These are phyloP conservation scores for Colletotrichum paranaense DNA, from an alignment of 2,329 filamentous ascomycete species.

Conservation along the genomic window DNA sequence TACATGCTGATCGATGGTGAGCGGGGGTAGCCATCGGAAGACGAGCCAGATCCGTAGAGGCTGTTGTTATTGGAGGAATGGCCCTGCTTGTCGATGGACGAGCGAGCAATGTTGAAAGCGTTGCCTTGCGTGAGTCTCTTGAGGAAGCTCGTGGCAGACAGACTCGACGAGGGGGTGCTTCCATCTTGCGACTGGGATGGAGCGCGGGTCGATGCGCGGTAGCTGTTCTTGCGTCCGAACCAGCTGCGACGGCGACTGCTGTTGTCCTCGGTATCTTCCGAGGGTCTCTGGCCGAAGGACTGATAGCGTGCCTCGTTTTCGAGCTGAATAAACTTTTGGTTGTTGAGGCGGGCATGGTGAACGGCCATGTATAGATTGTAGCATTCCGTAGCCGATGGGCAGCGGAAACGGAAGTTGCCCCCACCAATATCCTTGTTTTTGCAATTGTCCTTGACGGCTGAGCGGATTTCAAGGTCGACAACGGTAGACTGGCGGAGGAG, in stretches of 20 bases:
- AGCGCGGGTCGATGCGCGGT: constrained; percentile 70
- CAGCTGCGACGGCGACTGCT: constrained; percentile 64
- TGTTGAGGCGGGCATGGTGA: constrained; percentile 90
- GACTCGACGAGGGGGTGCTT: constrained; percentile 66
- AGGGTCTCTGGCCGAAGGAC: constrained; percentile 72
- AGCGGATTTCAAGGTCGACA: constrained; percentile 93
- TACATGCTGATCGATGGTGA: constrained; percentile 69
- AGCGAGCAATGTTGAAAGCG: constrained; percentile 84
- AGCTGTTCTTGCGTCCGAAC: constrained; percentile 74
- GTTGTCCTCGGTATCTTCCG: constrained; percentile 60
- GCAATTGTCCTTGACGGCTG: constrained; percentile 80
- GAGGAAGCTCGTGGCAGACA: constrained; percentile 82
- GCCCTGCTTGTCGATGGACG: constrained; percentile 72
- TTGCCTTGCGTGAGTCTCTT: constrained; percentile 79
- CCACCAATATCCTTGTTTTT: constrained; percentile 74
- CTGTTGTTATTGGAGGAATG: constrained; percentile 66
- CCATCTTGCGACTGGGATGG: constrained; percentile 77
- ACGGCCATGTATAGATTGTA: constrained; percentile 86
- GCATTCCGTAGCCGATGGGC: constrained; percentile 80
- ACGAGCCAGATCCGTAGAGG: constrained; percentile 70
- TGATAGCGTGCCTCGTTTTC: constrained; percentile 76
- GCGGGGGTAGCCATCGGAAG: constrained; percentile 59
- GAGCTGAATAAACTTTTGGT: constrained; percentile 83
- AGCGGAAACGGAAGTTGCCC: constrained; percentile 90
- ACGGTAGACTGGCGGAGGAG: constrained; percentile 91